Conservation (phyloP, 2,329 filamentous ascomycete species). For the Claviceps digitariae region DNA sequence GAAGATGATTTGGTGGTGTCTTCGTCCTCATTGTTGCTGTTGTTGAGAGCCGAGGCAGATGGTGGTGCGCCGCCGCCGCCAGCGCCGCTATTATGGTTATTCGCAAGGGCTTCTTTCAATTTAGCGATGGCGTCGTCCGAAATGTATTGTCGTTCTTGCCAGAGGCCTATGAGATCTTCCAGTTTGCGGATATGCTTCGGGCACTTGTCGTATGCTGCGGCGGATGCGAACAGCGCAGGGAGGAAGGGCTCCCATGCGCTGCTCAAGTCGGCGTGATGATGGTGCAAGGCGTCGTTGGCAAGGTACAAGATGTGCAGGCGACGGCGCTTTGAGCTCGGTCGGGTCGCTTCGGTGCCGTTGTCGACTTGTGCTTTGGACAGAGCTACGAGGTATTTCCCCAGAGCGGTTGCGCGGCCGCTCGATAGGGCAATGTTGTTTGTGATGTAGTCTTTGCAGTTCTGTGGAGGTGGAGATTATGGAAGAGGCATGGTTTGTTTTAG, state of each 20-base stretch:
- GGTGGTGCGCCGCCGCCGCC: slow-evolving; percentile 12
- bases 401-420: slow-evolving; percentile 45
- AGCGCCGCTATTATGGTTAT: slow-evolving; percentile 14
- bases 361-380: slow-evolving; percentile 37
- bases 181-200: slow-evolving; percentile 56
- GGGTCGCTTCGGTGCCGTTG: slow-evolving; percentile 16
- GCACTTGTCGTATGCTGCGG: slow-evolving; percentile 43
- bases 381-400: slow-evolving; percentile 64
- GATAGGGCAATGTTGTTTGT: slow-evolving; percentile 58
- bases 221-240: slow-evolving; percentile 44
- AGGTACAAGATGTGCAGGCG: slow-evolving; percentile 67
- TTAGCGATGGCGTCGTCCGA: slow-evolving; percentile 36
- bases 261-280: slow-evolving; percentile 41
- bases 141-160: slow-evolving; percentile 56
- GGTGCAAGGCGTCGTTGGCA: slow-evolving; percentile 64
- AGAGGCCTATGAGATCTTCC: slow-evolving; percentile 49
- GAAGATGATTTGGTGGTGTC: neutral
- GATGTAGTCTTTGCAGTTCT: slow-evolving; percentile 86
- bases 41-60: slow-evolving; percentile 9
- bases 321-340: slow-evolving; percentile 50
- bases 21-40: neutral
- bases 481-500: slow-evolving; percentile 7
- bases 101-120: slow-evolving; percentile 44
- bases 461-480: slow-evolving; percentile 4
- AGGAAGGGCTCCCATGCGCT: slow-evolving; percentile 45